phyloP scores from a whole-genome alignment of 371 early-diverging fungal species.

The Mortierella polycephala region DNA sequence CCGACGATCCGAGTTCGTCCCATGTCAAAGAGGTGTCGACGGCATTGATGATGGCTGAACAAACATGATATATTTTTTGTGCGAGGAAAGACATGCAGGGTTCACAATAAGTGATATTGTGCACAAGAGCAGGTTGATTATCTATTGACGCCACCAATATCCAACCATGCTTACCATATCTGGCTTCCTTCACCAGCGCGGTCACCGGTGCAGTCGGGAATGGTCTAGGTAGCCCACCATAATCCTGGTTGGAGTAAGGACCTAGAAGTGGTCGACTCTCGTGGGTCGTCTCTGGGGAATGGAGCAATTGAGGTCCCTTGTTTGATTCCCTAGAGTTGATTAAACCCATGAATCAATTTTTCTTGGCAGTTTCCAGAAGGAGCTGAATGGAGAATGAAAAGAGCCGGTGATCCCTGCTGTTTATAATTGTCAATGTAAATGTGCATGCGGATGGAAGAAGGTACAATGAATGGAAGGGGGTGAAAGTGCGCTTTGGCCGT shows the following conservation, averaged over 20 bases:
- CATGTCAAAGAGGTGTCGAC: constrained; percentile 46
- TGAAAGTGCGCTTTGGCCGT: neutral
- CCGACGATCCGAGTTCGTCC: constrained; percentile 49
- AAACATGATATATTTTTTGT: neutral
- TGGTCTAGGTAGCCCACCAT: constrained; percentile 17
- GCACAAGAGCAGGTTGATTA: neutral
- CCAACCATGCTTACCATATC: constrained; percentile 26
- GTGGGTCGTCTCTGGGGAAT: constrained; percentile 12
- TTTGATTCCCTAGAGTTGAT: constrained; percentile 17
- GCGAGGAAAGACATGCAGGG: too few species aligned
- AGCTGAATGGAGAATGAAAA: neutral
- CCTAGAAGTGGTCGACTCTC: constrained; percentile 25
- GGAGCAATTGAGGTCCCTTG: constrained; percentile 14
- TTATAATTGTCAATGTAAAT: neutral
- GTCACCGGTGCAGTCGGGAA: constrained; percentile 52
- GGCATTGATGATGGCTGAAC: constrained; percentile 43
- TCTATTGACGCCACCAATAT: neutral
- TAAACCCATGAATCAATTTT: constrained; percentile 16
- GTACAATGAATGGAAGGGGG: neutral
- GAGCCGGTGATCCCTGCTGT: neutral
- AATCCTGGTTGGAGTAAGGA: constrained; percentile 10
- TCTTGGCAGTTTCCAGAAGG: neutral
- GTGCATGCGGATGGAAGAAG: too few species aligned
- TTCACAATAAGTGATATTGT: neutral
- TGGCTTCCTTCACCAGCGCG: constrained; percentile 31